Percentiles rank a stretch among this genome's conserved stretches.
Evolutionary conservation across 2,329 filamentous ascomycete genomes (phyloP).

Genomic region (Madurella fahalii): DNA sequence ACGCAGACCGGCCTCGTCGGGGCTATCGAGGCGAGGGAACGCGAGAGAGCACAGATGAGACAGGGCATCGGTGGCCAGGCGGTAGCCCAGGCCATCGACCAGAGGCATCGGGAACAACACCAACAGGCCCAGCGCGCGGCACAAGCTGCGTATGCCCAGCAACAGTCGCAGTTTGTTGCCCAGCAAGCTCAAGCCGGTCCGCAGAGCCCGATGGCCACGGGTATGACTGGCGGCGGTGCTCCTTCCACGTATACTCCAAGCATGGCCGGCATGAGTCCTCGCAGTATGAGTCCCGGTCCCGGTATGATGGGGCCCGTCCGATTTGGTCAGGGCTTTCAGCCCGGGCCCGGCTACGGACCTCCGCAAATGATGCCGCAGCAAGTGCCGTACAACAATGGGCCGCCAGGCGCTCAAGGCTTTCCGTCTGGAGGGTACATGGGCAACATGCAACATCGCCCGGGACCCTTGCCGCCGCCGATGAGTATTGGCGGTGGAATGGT

Average conservation of each 20-base stretch:
- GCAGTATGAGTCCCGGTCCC: conserved; percentile 25
- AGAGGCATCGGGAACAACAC: conserved; percentile 49
- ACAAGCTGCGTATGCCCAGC: conserved; percentile 32
- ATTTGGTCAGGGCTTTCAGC: conserved; percentile 20
- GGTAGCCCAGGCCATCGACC: conserved; percentile 68
- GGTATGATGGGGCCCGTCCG: conserved; percentile 17
- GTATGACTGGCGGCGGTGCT: conserved; percentile 21
- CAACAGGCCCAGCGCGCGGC: conserved; percentile 35
- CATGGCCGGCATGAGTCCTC: conserved; percentile 20
- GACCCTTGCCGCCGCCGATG: conserved; percentile 20
- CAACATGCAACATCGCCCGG: conserved; percentile 17
- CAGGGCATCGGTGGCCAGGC: conserved; percentile 65
- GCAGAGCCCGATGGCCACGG: conserved; percentile 27
- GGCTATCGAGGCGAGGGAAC: conserved; percentile 74
- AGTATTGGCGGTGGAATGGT: conserved; percentile 9
- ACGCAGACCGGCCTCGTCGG: conserved; percentile 64
- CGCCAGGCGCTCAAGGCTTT: conserved; percentile 8
- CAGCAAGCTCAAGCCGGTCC: conserved; percentile 23
- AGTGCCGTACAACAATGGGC: conserved; percentile 13
- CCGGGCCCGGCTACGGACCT: conserved; percentile 18
- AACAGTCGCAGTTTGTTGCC: conserved; percentile 31
- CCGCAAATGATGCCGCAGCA: conserved; percentile 23
- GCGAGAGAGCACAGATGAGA: conserved; percentile 68
- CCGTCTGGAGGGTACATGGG: conserved; percentile 15
- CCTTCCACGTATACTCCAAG: conserved; percentile 28